phyloP scores from a whole-genome alignment of 139 green algal species.

The Asterochloris erici region DNA sequence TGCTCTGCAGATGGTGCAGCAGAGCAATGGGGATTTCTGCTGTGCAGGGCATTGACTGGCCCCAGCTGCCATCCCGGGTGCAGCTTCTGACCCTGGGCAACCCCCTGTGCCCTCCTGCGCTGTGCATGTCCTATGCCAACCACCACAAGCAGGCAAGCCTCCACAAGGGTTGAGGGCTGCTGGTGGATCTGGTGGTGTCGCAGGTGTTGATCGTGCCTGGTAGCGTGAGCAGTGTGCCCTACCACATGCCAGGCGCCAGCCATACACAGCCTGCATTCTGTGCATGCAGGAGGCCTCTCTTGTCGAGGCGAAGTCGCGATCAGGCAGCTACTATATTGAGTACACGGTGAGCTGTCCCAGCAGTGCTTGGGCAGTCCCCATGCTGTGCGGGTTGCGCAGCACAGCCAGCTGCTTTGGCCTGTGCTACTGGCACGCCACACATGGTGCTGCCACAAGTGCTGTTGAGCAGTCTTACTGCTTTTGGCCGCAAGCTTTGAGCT shows the following conservation, averaged over 20 bases:
- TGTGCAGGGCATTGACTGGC: conserved; percentile 1
- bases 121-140: conserved; percentile 21
- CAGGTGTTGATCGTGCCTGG: neutral
- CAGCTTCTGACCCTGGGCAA: conserved; percentile 16
- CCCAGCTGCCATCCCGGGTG: conserved; percentile 14
- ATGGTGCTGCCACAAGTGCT: too few relatives aligned
- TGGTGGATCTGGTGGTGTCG: too few relatives aligned
- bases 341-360: conserved; percentile 27
- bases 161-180: too few relatives aligned
- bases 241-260: neutral
- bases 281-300: conserved; percentile 35
- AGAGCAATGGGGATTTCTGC: too few relatives aligned
- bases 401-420: too few relatives aligned
- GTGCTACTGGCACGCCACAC: too few relatives aligned
- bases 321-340: conserved; percentile 39
- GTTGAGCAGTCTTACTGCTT: too few relatives aligned
- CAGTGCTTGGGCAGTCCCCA: too few relatives aligned
- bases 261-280: neutral
- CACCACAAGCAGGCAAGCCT: conserved; percentile 7
- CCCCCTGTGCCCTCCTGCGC: conserved; percentile 5
- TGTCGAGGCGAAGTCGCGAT: conserved; percentile 21
- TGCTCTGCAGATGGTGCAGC: too few relatives aligned
- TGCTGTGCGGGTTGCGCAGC: too few relatives aligned
- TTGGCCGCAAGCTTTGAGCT: too few relatives aligned
- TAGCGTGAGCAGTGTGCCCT: neutral